Evolutionary conservation across 768 basidiomycete species (phyloP).

Genomic region (Kwoniella europaea): DNA sequence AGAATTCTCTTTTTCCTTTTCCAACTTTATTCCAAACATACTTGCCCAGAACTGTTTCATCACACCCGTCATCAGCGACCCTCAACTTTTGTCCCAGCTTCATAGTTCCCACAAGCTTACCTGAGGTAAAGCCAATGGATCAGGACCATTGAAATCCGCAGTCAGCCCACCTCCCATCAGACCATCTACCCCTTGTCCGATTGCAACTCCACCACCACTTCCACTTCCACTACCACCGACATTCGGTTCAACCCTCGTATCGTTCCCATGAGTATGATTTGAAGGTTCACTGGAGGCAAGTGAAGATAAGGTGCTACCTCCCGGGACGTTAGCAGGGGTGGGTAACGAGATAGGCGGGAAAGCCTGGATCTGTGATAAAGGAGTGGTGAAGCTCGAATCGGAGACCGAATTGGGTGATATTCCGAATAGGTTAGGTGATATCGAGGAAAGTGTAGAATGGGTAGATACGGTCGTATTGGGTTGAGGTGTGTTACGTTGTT

Average conservation of each 20-base stretch:
- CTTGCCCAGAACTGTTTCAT: constrained; percentile 43
- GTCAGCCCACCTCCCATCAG: neutral
- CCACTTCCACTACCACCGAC: neutral
- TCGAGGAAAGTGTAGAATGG: neutral
- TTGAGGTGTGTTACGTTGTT: constrained; percentile 28
- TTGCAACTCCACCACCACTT: neutral
- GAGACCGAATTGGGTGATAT: neutral
- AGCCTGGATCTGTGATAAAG: constrained; percentile 41
- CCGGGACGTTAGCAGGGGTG: neutral
- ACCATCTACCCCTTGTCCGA: neutral
- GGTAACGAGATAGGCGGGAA: constrained; percentile 30
- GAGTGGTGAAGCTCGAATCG: constrained; percentile 17
- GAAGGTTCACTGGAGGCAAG: neutral
- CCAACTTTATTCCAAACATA: constrained; percentile 52
- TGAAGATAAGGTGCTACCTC: neutral
- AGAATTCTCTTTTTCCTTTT: constrained; percentile 16
- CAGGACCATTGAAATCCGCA: constrained; percentile 36
- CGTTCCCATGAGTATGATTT: neutral
- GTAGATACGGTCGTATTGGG: constrained; percentile 1
- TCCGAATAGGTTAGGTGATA: constrained; percentile 10
- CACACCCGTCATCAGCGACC: neutral
- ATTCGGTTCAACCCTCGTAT: neutral
- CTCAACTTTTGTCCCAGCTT: no score
- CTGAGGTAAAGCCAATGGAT: constrained; percentile 32
- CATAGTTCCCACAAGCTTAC: constrained; percentile 18